A percentile compares a stretch with the other conserved stretches of the same genome.
Evolutionary conservation across 192 early-diverging fungal species (phyloP).

Genomic region (Jimgerdemannia lactiflua): DNA sequence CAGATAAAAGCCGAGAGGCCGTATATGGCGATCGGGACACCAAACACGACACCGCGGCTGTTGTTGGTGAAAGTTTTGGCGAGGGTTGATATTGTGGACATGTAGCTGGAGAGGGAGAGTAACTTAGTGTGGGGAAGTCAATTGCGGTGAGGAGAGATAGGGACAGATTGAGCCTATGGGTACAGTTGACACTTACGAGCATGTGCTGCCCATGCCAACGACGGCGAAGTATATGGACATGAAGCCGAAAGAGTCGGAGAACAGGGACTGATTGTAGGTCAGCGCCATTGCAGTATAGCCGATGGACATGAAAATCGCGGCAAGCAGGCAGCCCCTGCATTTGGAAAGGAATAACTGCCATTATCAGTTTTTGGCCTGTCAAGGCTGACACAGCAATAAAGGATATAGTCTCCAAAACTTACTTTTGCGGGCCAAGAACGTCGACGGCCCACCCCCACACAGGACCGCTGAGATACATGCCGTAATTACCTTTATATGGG

Average conservation of each 20-base stretch:
- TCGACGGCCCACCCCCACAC: background rate
- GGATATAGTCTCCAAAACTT: background rate
- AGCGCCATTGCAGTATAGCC: background rate
- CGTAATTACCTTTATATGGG: background rate
- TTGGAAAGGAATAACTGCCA: background rate
- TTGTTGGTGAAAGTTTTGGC: background rate
- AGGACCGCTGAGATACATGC: slow-evolving; percentile 5
- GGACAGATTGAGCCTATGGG: background rate
- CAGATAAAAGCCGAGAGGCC: slow-evolving; percentile 2
- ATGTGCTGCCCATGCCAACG: slow-evolving; percentile 4
- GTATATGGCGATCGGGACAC: slow-evolving; percentile 4
- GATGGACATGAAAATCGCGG: background rate
- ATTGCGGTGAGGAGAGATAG: background rate
- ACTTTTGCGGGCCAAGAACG: background rate
- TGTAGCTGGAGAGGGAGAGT: background rate
- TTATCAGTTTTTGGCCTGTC: background rate
- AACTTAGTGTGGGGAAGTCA: background rate
- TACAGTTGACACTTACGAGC: background rate
- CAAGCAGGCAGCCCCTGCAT: background rate
- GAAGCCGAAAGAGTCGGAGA: background rate
- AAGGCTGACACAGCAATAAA: background rate
- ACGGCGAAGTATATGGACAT: background rate
- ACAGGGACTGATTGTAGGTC: background rate
- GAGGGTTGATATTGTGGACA: slow-evolving; percentile 1
- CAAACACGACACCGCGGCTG: background rate